phyloP scores from a whole-genome alignment of 225 moss, liverwort and hornwort species.

The Lunularia cruciata region DNA sequence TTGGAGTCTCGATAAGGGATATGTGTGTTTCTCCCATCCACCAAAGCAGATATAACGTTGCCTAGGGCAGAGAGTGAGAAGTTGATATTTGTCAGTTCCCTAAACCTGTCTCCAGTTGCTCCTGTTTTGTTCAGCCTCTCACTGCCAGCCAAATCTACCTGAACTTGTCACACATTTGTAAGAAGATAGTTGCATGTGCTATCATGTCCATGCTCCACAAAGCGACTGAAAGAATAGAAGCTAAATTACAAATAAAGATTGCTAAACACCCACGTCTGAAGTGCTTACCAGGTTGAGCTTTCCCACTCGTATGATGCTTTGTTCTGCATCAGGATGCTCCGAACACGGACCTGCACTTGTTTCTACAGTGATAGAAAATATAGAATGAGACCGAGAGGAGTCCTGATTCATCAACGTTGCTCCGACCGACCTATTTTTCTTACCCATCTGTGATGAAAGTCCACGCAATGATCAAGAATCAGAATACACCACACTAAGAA shows the following conservation, averaged over 20 bases:
- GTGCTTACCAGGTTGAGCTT: slow-evolving; percentile 85
- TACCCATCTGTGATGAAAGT: slow-evolving; percentile 60
- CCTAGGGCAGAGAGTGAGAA: slow-evolving; percentile 96
- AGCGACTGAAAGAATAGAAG: background rate
- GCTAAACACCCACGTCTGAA: background rate
- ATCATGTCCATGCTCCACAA: background rate
- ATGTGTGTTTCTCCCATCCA: slow-evolving; percentile 87
- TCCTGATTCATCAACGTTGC: slow-evolving; percentile 97
- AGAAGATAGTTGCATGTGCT: background rate
- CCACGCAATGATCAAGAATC: too few species aligned
- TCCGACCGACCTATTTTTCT: slow-evolving; percentile 93
- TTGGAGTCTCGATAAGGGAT: slow-evolving; percentile 97
- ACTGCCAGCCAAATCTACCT: slow-evolving; percentile 99
- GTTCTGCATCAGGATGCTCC: slow-evolving; percentile 59
- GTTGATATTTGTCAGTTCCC: slow-evolving; percentile 93
- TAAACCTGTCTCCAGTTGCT: slow-evolving; percentile 96
- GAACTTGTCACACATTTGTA: slow-evolving; percentile 14
- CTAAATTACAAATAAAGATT: background rate
- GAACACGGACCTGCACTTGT: slow-evolving; percentile 68
- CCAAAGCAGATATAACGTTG: slow-evolving; percentile 94
- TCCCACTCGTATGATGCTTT: slow-evolving; percentile 73
- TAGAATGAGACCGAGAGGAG: slow-evolving; percentile 96
- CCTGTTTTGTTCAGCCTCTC: slow-evolving; percentile 98
- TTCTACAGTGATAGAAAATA: slow-evolving; percentile 92
- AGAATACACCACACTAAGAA: too few species aligned